Base-by-base conservation (phyloP, 2,329 filamentous ascomycete species). In the Paramyrothecium sp. region DNA sequence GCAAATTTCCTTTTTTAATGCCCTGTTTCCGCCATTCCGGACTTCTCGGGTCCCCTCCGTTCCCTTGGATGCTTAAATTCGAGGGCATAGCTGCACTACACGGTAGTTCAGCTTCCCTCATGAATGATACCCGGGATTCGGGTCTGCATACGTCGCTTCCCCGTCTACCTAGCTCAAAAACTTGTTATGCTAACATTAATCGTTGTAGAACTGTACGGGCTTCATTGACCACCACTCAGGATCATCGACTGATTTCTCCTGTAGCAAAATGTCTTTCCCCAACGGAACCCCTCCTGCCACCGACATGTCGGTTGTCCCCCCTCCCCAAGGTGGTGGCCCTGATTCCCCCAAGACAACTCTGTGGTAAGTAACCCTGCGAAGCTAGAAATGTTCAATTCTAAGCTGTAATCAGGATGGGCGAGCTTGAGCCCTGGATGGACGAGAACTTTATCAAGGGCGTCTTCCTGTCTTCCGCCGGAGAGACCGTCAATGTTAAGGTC, bases 361-460 rank as follows among this genome's bases (percentile, higher is more conserved):
- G 2, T 86, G 83, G 82, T 84, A 74, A 62, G 77, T 58, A 21
- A 30, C 11, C 48, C 17, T 2, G 7, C 19, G 7, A 50, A 22
- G 5, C 2, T 17, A 1, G 7, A 4, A 54, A 10, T 5, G 2
- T 16, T 3, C 2, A 10, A 5, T 16, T 19, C 12, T 17, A 7
- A n/a, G 61, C 71, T 11, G 71, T 34, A 2, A 4, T 8, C 61
- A 97, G 93, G 94, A 99, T 99, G 95, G 95, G 95, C 66, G 95
- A 99, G 75, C 89, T 99, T 62, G 94, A 98, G 77, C 91, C 92
- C 26, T 99, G 95, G 95, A 98, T 99, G 79, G 95, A 99, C 68
- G 95, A 99, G 81, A 96, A 94, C 78, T 99, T 98, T 75, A 91
- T 99, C 71, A 93, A 96, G 77, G 95, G 90, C 67, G 87, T 98